These are phyloP conservation scores for Orobanche coerulescens DNA, from an alignment of 257 asterid species.

Conservation along the genomic window DNA sequence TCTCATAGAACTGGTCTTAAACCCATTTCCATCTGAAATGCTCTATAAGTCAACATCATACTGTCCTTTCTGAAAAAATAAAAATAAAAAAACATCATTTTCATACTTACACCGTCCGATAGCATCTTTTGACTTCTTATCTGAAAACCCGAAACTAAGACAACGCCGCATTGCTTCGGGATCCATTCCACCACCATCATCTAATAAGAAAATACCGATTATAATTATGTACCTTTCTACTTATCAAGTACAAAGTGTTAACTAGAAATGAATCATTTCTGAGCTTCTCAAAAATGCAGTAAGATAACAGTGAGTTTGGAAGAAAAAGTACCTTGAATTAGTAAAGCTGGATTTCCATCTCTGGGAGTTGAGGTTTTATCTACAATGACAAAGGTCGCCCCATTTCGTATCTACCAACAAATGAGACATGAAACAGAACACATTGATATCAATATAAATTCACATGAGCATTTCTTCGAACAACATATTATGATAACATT, in stretches of 20 bases:
- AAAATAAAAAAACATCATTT: conserved; percentile 3
- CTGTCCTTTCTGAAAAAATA: conserved; percentile 10
- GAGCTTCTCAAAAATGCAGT: not conserved
- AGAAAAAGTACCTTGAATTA: conserved; percentile 63
- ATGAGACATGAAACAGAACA: conserved; percentile 21
- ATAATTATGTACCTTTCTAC: conserved; percentile 17
- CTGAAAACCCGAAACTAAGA: conserved; percentile 88
- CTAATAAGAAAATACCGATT: conserved; percentile 35
- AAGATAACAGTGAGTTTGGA: conserved; percentile 2
- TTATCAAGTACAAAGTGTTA: conserved; percentile 16
- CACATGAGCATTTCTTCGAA: conserved; percentile 1
- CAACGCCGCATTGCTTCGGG: conserved; percentile 77
- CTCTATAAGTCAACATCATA: conserved; percentile 24
- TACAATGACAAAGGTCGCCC: conserved; percentile 56
- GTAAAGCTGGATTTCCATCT: conserved; percentile 67
- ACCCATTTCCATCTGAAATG: conserved; percentile 93
- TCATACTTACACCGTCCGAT: conserved; percentile 71
- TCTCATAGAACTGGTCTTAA: conserved; percentile 95
- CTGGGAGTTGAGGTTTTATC: conserved; percentile 64
- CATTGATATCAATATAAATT: conserved; percentile 21
- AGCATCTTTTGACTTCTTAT: conserved; percentile 59
- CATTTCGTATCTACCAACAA: conserved; percentile 59
- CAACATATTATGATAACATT: conserved; percentile 9
- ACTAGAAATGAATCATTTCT: conserved; percentile 5
- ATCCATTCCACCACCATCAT: conserved; percentile 95